phyloP scores from a whole-genome alignment of 495 filamentous ascomycete species.

The Chaetomidium leptoderma region DNA sequence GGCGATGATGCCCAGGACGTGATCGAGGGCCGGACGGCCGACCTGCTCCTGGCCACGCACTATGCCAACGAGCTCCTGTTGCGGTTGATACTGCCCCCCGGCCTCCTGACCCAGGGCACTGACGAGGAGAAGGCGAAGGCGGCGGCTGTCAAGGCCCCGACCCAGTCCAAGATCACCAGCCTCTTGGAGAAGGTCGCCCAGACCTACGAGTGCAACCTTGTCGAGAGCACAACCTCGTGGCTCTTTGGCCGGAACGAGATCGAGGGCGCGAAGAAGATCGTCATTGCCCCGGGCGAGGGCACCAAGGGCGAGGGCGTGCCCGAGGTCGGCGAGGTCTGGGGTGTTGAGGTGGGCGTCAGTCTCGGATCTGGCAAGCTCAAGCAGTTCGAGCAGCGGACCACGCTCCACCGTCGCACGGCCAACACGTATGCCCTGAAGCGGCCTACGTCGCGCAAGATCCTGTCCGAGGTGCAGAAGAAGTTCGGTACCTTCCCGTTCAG shows the following conservation, averaged over 20 bases:
- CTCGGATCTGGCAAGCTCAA: slow-evolving; percentile 92
- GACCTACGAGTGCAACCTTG: slow-evolving; percentile 83
- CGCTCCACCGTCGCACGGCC: slow-evolving; percentile 85
- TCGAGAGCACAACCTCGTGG: slow-evolving; percentile 98
- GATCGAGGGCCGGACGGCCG: slow-evolving; percentile 68
- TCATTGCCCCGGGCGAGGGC: slow-evolving; percentile 76
- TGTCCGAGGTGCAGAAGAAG: slow-evolving; percentile 91
- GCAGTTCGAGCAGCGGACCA: slow-evolving; percentile 77
- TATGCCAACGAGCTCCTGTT: slow-evolving; percentile 94
- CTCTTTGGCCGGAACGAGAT: slow-evolving; percentile 94
- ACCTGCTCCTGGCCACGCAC: slow-evolving; percentile 84
- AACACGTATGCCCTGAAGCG: slow-evolving; percentile 90
- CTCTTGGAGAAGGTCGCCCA: slow-evolving; percentile 89
- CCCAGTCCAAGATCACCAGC: slow-evolving; percentile 77
- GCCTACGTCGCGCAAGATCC: slow-evolving; percentile 79
- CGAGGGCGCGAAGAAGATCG: slow-evolving; percentile 97
- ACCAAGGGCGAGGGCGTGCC: slow-evolving; percentile 88
- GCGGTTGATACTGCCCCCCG: slow-evolving; percentile 83
- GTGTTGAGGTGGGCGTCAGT: slow-evolving; percentile 90
- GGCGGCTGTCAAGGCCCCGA: slow-evolving; percentile 69
- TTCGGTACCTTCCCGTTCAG: slow-evolving; percentile 98
- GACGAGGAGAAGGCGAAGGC: slow-evolving; percentile 96
- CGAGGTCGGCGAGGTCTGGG: slow-evolving; percentile 94
- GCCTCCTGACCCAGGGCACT: slow-evolving; percentile 72
- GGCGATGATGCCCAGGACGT: slow-evolving; percentile 55